These are phyloP conservation scores for Diatrype stigma DNA, from an alignment of 2,329 filamentous ascomycete genomes.

Conservation along the genomic window DNA sequence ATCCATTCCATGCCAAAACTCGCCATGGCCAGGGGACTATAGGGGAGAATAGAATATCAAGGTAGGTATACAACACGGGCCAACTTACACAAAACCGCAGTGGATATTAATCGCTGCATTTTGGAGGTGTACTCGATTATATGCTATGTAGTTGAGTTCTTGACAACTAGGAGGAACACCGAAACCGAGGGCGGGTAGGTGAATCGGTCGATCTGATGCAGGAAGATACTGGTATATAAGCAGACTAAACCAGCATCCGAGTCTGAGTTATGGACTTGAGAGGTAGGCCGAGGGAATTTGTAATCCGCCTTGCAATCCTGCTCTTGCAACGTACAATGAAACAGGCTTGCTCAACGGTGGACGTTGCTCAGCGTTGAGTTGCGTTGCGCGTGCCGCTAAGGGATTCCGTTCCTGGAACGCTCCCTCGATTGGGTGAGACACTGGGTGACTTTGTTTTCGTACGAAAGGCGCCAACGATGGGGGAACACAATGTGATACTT, in stretches of 20 bases:
- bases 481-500: not conserved
- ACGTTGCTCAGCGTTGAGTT: too few species aligned
- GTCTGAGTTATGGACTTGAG: too few species aligned
- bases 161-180: not conserved
- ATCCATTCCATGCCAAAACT: too few species aligned
- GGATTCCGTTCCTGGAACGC: not conserved
- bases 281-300: not conserved
- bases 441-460: not conserved
- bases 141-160: not conserved
- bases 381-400: not conserved
- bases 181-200: too few species aligned
- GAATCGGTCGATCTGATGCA: too few species aligned
- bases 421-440: not conserved
- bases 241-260: too few species aligned
- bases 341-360: too few species aligned
- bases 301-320: not conserved
- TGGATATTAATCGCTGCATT: not conserved
- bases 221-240: too few species aligned
- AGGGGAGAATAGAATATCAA: too few species aligned
- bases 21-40: too few species aligned
- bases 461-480: not conserved
- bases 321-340: not conserved
- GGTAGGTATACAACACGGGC: not conserved
- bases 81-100: not conserved
- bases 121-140: not conserved